These are phyloP conservation scores for Coemansia sp. DNA, from an alignment of 192 early-diverging fungal species.

Conservation along the genomic window DNA sequence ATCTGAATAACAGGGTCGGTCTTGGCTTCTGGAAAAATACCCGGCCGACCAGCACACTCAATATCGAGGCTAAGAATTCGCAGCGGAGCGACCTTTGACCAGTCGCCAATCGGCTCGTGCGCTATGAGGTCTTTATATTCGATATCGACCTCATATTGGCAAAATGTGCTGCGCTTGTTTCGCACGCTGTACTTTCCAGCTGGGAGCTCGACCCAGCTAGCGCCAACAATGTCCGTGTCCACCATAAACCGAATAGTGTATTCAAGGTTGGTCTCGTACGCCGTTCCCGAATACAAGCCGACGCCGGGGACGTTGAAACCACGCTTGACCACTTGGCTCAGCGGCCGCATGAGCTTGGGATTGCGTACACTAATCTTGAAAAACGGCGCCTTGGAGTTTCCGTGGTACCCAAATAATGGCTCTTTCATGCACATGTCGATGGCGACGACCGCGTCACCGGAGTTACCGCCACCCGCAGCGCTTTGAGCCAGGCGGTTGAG, in stretches of 20 bases:
- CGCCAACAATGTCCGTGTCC: conserved; percentile 81
- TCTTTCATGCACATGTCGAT: conserved; percentile 77
- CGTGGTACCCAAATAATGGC: conserved; percentile 87
- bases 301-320: conserved; percentile 64
- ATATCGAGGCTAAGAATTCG: conserved; percentile 98
- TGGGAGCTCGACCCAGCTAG: conserved; percentile 92
- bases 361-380: conserved; percentile 74
- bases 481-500: conserved; percentile 50
- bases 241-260: conserved; percentile 96
- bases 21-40: conserved; percentile 92
- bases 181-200: conserved; percentile 72
- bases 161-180: conserved; percentile 34
- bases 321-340: conserved; percentile 52
- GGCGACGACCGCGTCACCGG: conserved; percentile 28
- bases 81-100: conserved; percentile 92
- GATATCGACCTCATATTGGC: conserved; percentile 85
- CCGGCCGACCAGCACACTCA: conserved; percentile 95
- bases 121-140: conserved; percentile 78
- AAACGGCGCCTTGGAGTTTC: conserved; percentile 78
- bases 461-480: conserved; percentile 26
- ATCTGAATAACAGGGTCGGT: conserved; percentile 97
- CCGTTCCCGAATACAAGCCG: conserved; percentile 60
- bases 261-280: conserved; percentile 89
- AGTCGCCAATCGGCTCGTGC: conserved; percentile 87
- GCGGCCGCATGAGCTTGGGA: conserved; percentile 52